These are phyloP conservation scores for Coemansia sp. DNA, from an alignment of 192 early-diverging fungal genomes.

Conservation along the genomic window DNA sequence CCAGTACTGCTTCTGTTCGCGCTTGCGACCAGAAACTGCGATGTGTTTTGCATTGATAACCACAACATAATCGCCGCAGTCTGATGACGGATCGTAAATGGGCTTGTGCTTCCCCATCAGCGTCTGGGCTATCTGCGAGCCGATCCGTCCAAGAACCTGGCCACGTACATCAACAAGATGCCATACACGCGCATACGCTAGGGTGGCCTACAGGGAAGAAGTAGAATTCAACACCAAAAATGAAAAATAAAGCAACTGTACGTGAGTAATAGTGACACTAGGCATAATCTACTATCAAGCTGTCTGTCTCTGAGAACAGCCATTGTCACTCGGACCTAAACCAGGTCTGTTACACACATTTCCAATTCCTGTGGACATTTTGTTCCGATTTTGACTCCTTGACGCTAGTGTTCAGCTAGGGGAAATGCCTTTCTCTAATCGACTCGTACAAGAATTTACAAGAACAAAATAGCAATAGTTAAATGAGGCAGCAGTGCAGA, in stretches of 20 bases:
- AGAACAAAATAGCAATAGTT: not conserved
- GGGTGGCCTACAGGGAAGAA: constrained; percentile 61
- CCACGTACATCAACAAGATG: constrained; percentile 88
- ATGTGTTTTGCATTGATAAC: constrained; percentile 88
- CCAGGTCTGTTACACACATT: constrained; percentile 28
- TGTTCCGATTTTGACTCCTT: not conserved
- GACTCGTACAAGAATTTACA: not conserved
- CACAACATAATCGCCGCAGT: constrained; percentile 96
- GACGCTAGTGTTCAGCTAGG: not conserved
- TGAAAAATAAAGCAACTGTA: not conserved
- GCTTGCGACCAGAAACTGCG: constrained; percentile 79
- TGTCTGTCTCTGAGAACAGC: not conserved
- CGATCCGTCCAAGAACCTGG: constrained; percentile 82
- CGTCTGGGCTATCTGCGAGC: constrained; percentile 81
- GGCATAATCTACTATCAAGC: not conserved
- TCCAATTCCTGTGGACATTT: constrained; percentile 54
- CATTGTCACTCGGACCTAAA: not conserved
- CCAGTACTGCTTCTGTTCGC: constrained; percentile 80
- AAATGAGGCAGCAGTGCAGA: not conserved
- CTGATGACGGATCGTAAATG: constrained; percentile 82
- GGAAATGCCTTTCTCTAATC: not conserved
- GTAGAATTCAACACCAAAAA: not conserved
- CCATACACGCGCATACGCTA: constrained; percentile 87
- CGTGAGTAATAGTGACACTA: not conserved
- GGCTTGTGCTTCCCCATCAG: constrained; percentile 98